These are phyloP conservation scores for Lactarius trivialis DNA, from an alignment of 768 basidiomycete genomes.

Conservation along the genomic window DNA sequence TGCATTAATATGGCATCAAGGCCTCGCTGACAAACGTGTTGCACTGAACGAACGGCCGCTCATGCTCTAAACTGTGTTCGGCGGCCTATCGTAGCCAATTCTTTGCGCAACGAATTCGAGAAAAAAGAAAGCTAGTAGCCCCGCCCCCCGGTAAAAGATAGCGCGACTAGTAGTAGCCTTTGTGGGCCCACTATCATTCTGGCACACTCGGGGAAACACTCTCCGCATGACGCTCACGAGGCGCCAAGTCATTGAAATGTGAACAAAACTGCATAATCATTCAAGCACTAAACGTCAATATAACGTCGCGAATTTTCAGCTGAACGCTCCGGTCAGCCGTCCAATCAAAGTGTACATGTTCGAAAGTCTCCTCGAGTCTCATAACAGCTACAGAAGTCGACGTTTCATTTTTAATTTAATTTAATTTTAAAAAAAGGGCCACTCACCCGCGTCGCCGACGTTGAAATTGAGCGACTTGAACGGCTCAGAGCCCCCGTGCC, in stretches of 20 bases:
- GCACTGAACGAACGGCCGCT: too few species aligned
- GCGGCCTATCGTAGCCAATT: not conserved
- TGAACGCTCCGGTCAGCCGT: conserved; percentile 73
- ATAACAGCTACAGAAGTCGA: conserved; percentile 38
- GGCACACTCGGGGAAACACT: not conserved
- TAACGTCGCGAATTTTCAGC: conserved; percentile 73
- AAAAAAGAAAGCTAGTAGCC: not conserved
- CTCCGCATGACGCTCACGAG: not conserved
- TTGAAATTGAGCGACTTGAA: conserved; percentile 86
- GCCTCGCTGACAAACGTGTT: not conserved
- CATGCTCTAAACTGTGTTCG: not conserved
- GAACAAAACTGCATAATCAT: not conserved
- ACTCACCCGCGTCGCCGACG: conserved; percentile 74
- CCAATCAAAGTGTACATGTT: conserved; percentile 81
- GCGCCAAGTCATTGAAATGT: too few species aligned
- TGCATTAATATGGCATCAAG: too few species aligned
- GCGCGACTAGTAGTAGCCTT: not conserved
- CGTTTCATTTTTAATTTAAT: too few species aligned
- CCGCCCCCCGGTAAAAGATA: not conserved
- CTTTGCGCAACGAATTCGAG: not conserved
- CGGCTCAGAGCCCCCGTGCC: conserved; percentile 71
- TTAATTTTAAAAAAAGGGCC: too few species aligned
- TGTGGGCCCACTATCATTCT: not conserved
- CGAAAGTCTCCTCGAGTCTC: conserved; percentile 57
- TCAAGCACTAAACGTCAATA: conserved; percentile 80